These are phyloP conservation scores for Pseudopithomyces chartarum DNA, from an alignment of 2,329 filamentous ascomycete genomes.

Conservation along the genomic window DNA sequence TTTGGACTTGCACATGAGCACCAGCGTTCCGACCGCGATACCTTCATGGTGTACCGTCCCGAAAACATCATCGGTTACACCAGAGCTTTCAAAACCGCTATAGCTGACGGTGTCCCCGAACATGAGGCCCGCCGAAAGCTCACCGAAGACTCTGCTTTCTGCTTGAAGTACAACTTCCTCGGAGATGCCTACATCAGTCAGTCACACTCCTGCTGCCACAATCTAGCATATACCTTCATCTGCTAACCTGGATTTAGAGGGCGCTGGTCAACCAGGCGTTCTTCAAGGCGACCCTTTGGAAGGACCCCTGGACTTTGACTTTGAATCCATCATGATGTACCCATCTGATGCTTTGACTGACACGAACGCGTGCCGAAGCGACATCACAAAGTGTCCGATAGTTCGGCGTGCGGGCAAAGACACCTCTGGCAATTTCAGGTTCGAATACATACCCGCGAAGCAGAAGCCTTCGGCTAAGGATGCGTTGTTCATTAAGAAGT, in stretches of 20 bases:
- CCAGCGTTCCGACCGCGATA: constrained; percentile 4
- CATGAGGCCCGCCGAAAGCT: neutral
- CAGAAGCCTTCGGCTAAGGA: neutral
- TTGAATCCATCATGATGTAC: constrained; percentile 6
- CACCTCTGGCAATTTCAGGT: neutral
- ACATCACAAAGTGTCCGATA: neutral
- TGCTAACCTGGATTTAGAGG: neutral
- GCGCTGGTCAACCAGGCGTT: neutral
- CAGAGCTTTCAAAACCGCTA: neutral
- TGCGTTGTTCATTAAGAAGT: neutral
- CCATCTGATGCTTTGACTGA: neutral
- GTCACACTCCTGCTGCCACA: neutral
- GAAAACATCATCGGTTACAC: neutral
- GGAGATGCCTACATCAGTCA: neutral
- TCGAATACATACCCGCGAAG: neutral
- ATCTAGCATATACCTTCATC: neutral
- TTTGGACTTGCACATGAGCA: constrained; percentile 3
- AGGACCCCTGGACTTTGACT: neutral
- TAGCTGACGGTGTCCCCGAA: neutral
- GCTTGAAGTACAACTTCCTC: neutral
- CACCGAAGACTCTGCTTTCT: neutral
- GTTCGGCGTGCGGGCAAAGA: neutral
- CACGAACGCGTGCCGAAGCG: neutral
- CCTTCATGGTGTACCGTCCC: neutral
- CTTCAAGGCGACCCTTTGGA: neutral